A percentile compares a stretch with the other conserved stretches of the same genome.
These are phyloP conservation scores for Curvularia eragrostidis DNA, from an alignment of 2,329 filamentous ascomycete species.

Conservation along the genomic window DNA sequence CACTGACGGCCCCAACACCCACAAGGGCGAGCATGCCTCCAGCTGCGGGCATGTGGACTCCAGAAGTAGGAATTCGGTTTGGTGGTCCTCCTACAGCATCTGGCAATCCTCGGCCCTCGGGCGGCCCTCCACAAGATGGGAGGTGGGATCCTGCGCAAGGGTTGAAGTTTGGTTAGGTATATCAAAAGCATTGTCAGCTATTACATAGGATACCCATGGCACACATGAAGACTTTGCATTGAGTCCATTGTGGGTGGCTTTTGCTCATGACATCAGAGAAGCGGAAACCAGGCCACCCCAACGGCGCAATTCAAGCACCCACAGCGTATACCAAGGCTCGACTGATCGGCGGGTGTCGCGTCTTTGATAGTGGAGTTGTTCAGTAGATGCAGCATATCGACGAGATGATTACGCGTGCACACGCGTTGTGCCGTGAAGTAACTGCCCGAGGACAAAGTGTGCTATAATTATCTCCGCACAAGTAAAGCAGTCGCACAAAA, in stretches of 20 bases:
- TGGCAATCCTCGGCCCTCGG: constrained; percentile 40
- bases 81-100: constrained; percentile 53
- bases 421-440: constrained; percentile 4
- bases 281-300: neutral
- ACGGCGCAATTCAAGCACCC: neutral
- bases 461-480: constrained; percentile 17
- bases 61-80: constrained; percentile 82
- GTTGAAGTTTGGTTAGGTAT: constrained; percentile 48
- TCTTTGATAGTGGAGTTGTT: neutral
- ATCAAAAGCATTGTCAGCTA: neutral
- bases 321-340: neutral
- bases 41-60: constrained; percentile 72
- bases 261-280: neutral
- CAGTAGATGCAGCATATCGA: constrained; percentile 5
- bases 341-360: neutral
- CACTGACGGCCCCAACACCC: constrained; percentile 59
- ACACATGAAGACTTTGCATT: neutral
- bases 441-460: constrained; percentile 11
- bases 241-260: neutral
- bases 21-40: constrained; percentile 48
- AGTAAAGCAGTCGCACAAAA: constrained; percentile 19
- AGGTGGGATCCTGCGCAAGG: constrained; percentile 51
- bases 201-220: constrained; percentile 9
- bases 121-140: constrained; percentile 45
- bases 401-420: constrained; percentile 6